Percentiles rank a stretch among this genome's conserved stretches.
phyloP scores from a whole-genome alignment of 2,329 filamentous ascomycete genomes.

The Exophiala alcalophila region DNA sequence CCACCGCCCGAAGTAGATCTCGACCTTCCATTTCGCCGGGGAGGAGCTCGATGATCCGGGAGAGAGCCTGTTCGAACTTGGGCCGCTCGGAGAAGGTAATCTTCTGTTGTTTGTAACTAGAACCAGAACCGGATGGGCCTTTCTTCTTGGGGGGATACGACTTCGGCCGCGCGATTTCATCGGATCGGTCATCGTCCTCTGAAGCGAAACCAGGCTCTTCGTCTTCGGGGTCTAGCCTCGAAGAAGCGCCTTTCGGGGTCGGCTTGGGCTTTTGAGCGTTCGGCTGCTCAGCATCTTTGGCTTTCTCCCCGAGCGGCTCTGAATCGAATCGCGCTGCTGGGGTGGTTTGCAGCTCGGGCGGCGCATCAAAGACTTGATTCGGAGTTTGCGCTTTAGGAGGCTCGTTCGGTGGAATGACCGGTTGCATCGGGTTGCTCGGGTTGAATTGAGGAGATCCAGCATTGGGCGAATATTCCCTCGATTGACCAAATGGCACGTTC shows the following conservation, averaged over 20 bases:
- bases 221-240: conserved; percentile 1
- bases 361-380: no score
- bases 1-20: conserved; percentile 39
- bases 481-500: conserved; percentile 2
- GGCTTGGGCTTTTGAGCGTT: neutral
- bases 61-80: conserved; percentile 29
- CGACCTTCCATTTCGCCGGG: conserved; percentile 31
- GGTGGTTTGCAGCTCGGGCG: neutral
- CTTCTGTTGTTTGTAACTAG: neutral
- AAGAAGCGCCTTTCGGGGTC: neutral
- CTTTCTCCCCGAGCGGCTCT: conserved; percentile 1
- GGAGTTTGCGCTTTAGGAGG: no score
- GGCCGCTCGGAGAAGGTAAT: conserved; percentile 26
- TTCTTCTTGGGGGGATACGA: conserved; percentile 1
- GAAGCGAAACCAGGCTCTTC: neutral
- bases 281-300: no score
- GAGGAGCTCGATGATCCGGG: conserved; percentile 26
- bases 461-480: conserved; percentile 1
- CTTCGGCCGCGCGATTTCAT: conserved; percentile 1
- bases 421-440: no score
- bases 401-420: no score
- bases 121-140: conserved; percentile 4
- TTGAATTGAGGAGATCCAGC: no score
- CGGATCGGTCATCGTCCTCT: no score
- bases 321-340: neutral